Evolutionary conservation across 371 early-diverging fungal genomes (phyloP).

Genomic region (Rhizopus delemar): DNA sequence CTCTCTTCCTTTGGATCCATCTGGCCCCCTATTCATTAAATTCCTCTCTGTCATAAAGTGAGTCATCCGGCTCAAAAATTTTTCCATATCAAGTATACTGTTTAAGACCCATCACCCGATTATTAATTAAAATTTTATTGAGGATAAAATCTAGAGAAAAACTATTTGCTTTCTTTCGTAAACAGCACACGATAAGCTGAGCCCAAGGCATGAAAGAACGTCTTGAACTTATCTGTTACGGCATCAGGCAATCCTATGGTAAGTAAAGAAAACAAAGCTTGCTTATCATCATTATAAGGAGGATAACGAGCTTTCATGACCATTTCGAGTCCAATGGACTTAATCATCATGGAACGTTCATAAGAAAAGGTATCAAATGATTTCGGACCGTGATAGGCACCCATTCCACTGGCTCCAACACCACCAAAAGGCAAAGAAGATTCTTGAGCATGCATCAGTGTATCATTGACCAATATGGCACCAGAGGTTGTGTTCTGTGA

Average conservation of each 20-base stretch:
- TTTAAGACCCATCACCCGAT: too few species aligned
- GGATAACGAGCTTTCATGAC: constrained; percentile 53
- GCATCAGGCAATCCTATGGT: constrained; percentile 22
- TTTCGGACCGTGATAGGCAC: constrained; percentile 77
- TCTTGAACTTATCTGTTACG: constrained; percentile 13
- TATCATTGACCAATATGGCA: constrained; percentile 71
- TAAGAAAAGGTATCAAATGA: constrained; percentile 80
- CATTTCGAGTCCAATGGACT: constrained; percentile 49
- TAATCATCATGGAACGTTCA: constrained; percentile 58
- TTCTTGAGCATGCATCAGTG: constrained; percentile 57
- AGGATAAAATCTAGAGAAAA: too few species aligned
- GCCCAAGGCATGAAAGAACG: constrained; percentile 5
- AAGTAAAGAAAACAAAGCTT: constrained; percentile 24
- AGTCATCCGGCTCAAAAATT: too few species aligned
- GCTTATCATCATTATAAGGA: constrained; percentile 44
- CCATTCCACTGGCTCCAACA: constrained; percentile 82
- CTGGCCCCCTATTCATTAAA: too few species aligned
- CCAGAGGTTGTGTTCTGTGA: constrained; percentile 66
- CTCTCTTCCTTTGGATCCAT: too few species aligned
- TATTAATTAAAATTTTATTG: too few species aligned
- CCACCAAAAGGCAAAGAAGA: constrained; percentile 82
- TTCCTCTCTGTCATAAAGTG: too few species aligned
- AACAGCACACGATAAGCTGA: constrained; percentile 16
- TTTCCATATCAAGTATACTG: too few species aligned
- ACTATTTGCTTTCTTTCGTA: constrained; percentile 4